Base-by-base conservation (phyloP, 352 stramenopile genomes). In the Phytophthora citrophthora region DNA sequence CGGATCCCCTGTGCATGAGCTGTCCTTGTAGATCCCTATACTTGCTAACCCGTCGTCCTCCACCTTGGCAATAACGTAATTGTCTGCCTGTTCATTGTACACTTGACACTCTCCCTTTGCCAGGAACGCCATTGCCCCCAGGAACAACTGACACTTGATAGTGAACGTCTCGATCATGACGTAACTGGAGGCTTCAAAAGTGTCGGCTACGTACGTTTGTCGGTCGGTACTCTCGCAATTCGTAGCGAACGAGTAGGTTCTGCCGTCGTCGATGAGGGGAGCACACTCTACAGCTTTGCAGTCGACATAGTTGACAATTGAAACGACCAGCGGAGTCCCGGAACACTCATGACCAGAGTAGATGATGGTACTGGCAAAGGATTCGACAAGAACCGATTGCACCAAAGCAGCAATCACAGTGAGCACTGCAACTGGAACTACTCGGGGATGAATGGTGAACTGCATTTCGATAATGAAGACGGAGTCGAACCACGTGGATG, bases 141-240 rank as follows among this genome's bases (percentile, higher is more conserved):
- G 20, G 18, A 72, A 68, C 5, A 29, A 12, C 12, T 51, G 39
- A 18, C 57, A 72, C n/a, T 40, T 15, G 2, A 23, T 34, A 5
- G 50, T 60, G 32, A 51, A 72, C 13, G 46, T 72, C 51, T 72
- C 64, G 45, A 72, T 24, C 57, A 68, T 15, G 15, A 72, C 8
- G 23, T 64, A 68, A 24, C 40, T 72, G 13, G 43, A 60, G 3
- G 31, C 32, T n/a, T 38, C 38, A 38, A 64, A 68, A 11, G n/a
- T 34, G 18, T 56, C 31, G 4, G 18, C 51, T 15, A 68, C 58
- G 26, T 52, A 64, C 31, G 51, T 60, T 13, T 68, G 38, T 2
- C 44, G 57, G 16, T 68, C 27, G 12, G 20, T n/a, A 27, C 32
- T 54, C 5, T 41, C 50, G 12, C 64, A 72, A 1, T 24, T 60